phyloP scores from a whole-genome alignment of 78 protist species.

The Polysphondylium violaceum region DNA sequence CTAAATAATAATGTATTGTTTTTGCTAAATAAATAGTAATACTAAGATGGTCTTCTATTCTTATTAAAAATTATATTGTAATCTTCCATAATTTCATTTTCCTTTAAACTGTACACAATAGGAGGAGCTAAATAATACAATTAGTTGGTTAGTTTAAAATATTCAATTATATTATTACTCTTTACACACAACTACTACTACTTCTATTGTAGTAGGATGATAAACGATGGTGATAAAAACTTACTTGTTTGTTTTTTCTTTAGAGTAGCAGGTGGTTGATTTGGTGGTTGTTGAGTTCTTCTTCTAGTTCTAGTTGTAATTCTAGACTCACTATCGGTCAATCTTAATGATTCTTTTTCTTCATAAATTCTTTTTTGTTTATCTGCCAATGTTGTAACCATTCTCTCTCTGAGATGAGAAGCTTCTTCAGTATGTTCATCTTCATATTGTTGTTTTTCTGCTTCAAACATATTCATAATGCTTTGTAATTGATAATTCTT shows the following conservation, averaged over 20 bases:
- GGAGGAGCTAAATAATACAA: slow-evolving; percentile 29
- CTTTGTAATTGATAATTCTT: slow-evolving; percentile 70
- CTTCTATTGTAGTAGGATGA: too few relatives aligned
- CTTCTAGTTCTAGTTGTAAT: slow-evolving; percentile 60
- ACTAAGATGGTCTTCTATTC: too few relatives aligned
- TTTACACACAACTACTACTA: too few relatives aligned
- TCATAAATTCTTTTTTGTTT: slow-evolving; percentile 67
- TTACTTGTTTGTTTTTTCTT: slow-evolving; percentile 72
- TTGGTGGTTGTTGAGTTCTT: slow-evolving; percentile 40
- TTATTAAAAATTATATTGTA: slow-evolving; percentile 26
- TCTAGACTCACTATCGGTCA: slow-evolving; percentile 44
- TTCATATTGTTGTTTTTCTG: slow-evolving; percentile 64
- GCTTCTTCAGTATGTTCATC: slow-evolving; percentile 73
- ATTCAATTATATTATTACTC: too few relatives aligned
- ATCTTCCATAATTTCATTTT: slow-evolving; percentile 72
- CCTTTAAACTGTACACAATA: slow-evolving; percentile 42
- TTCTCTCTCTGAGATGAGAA: slow-evolving; percentile 30
- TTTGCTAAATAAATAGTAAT: too few relatives aligned
- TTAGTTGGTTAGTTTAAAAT: too few relatives aligned
- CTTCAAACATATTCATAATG: slow-evolving; percentile 63
- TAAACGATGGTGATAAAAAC: too few relatives aligned
- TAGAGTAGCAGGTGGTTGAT: slow-evolving; percentile 9
- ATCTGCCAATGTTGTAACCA: slow-evolving; percentile 42
- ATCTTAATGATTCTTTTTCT: slow-evolving; percentile 73
- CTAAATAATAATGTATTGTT: too few relatives aligned